Conservation (phyloP, 2,329 filamentous ascomycete species). For the Tolypocladium inflatum region DNA sequence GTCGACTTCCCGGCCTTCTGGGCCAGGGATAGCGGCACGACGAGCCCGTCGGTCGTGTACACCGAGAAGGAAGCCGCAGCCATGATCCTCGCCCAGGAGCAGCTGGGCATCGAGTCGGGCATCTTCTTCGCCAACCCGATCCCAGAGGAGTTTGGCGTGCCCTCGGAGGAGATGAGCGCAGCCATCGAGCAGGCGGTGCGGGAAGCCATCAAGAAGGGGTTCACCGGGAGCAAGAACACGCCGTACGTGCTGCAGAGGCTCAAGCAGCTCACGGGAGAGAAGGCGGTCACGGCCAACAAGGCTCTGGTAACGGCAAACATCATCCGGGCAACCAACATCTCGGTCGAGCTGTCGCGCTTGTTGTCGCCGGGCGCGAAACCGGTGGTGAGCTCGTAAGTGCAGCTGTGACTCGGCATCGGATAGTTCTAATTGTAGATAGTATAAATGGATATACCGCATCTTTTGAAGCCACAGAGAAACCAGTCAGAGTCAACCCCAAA, state of each 20-base stretch:
- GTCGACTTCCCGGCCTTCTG: conserved; percentile 92
- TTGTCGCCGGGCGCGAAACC: conserved; percentile 19
- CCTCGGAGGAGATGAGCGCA: conserved; percentile 58
- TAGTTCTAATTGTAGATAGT: conserved; percentile 27
- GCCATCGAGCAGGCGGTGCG: conserved; percentile 59
- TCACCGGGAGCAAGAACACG: conserved; percentile 68
- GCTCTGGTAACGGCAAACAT: conserved; percentile 48
- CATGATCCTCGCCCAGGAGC: conserved; percentile 74
- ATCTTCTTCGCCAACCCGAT: conserved; percentile 86
- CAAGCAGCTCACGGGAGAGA: conserved; percentile 64
- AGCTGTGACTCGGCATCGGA: conserved; percentile 8
- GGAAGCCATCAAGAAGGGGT: conserved; percentile 55
- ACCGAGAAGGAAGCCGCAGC: conserved; percentile 76
- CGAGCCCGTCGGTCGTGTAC: conserved; percentile 65
- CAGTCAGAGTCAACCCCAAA: conserved; percentile 11
- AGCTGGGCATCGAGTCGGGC: conserved; percentile 64
- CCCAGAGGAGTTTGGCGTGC: conserved; percentile 58
- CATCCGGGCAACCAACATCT: conserved; percentile 42
- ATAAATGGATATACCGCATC: conserved; percentile 12
- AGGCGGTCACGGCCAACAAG: conserved; percentile 65
- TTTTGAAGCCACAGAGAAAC: conserved; percentile 5
- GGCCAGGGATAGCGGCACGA: conserved; percentile 74
- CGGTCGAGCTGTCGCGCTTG: conserved; percentile 41
- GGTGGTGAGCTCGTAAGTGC: conserved; percentile 26
- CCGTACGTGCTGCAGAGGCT: conserved; percentile 75